Base-by-base conservation (phyloP, 176 grass and related monocot species). In the Bromus sterilis region DNA sequence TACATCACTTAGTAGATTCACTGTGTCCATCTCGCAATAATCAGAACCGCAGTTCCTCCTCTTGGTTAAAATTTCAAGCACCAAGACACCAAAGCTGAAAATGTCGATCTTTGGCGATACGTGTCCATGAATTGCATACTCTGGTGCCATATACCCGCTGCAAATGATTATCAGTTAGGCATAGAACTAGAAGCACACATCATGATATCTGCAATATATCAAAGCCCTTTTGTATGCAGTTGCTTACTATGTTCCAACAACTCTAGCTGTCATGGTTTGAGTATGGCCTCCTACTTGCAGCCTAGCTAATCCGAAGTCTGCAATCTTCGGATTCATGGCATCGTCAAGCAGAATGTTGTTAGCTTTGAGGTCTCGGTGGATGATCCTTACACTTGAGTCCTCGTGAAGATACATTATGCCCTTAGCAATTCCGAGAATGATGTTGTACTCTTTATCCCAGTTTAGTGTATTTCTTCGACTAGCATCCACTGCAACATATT, bases 21-120 rank as follows among this genome's bases (percentile, higher is more conserved):
- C 14, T 11, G 20, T 72, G 20, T 70, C 73, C 6, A 60, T 66
- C 2, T 24, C 30, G 7, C 41, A 31, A 46, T 82, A 4, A 4
- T 64, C 13, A 10, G 20, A 69, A 2, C 82, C 5, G 32, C 61
- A 75, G 26, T 91, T 88, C 23, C 57, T 91, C 41, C 66, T 76
- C 67, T 82, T 74, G 15, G 51, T 88, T 20, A 91, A 26, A 23
- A 88, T 91, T 76, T 91, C 89, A 35, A 91, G 81, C 4, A 73
- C 41, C 57, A 91, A 48, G 5, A 91, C 85, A 2, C 85, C 85
- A 74, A 91, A 91, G 66, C 89, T 91, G 57, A 87, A 91, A 53
- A 82, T 68, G 46, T 91, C 89, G 1, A 83, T 81, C 70, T 88
- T 91, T 55, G 69, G 74, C 0, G 89, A 91, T 29, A 91, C 74